These are phyloP conservation scores for Suhomyces kunorum DNA, from an alignment of 1,139 yeast species.

Conservation along the genomic window DNA sequence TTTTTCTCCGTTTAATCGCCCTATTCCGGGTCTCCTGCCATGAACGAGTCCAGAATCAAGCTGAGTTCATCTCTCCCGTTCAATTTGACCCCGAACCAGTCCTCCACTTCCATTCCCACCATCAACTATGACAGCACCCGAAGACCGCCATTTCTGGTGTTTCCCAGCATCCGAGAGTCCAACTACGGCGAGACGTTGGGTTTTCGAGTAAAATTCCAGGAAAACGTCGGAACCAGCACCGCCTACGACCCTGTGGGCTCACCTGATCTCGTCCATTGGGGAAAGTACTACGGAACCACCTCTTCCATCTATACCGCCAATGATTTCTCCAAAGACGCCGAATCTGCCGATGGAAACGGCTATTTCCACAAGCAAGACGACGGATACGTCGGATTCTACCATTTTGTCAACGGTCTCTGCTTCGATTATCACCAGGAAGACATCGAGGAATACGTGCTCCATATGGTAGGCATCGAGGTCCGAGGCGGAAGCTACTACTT, in stretches of 20 bases:
- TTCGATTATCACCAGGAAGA: constrained; percentile 24
- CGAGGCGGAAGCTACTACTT: constrained; percentile 22
- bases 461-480: constrained; percentile 30
- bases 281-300: constrained; percentile 37
- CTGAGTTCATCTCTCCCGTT: constrained; percentile 11
- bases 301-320: constrained; percentile 32
- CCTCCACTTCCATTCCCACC: constrained; percentile 10
- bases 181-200: constrained; percentile 34
- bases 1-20: not conserved
- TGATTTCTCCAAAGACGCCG: constrained; percentile 26
- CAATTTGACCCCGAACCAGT: constrained; percentile 6
- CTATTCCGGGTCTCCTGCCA: not conserved
- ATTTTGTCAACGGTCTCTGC: constrained; percentile 39
- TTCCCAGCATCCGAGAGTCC: constrained; percentile 26
- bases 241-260: constrained; percentile 28
- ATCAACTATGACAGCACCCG: constrained; percentile 10
- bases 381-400: constrained; percentile 45
- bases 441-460: constrained; percentile 34
- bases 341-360: constrained; percentile 9
- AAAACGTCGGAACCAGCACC: constrained; percentile 15
- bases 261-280: constrained; percentile 44
- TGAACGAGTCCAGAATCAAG: constrained; percentile 4
- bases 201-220: constrained; percentile 24
- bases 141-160: constrained; percentile 8
- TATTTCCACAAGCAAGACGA: constrained; percentile 30